phyloP scores from a whole-genome alignment of 805 yeast genomes.

The Saccharomyces jurei region DNA sequence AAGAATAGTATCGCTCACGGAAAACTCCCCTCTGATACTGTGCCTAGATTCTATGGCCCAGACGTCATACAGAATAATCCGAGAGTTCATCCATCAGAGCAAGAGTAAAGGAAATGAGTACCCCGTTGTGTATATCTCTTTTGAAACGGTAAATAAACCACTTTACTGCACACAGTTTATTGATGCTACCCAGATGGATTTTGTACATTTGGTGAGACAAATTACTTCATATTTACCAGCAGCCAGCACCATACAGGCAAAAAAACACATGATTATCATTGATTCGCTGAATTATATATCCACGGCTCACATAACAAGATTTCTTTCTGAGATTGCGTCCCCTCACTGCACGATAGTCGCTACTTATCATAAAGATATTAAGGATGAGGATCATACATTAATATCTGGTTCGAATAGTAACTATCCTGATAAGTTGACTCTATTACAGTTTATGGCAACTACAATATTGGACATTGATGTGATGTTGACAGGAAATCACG shows the following conservation, averaged over 20 bases:
- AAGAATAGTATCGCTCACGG: conserved; percentile 62
- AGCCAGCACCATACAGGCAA: conserved; percentile 10
- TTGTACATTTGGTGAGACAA: conserved; percentile 12
- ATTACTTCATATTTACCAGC: conserved; percentile 19
- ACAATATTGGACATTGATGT: conserved; percentile 60
- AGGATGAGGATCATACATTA: conserved; percentile 13
- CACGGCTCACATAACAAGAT: conserved; percentile 37
- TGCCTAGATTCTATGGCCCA: conserved; percentile 65
- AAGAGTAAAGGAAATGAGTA: conserved; percentile 18
- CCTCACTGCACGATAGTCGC: conserved; percentile 41
- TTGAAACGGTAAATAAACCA: conserved; percentile 55
- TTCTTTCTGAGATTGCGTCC: conserved; percentile 43
- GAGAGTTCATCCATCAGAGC: conserved; percentile 46
- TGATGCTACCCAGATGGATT: conserved; percentile 32
- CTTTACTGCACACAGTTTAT: conserved; percentile 40
- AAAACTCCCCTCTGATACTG: conserved; percentile 64
- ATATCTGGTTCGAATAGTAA: conserved; percentile 11
- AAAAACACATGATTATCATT: conserved; percentile 43
- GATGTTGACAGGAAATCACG: conserved; percentile 20
- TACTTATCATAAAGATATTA: conserved; percentile 37
- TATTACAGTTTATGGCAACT: conserved; percentile 67
- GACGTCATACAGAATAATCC: conserved; percentile 47
- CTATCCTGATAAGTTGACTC: conserved; percentile 45
- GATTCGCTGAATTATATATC: conserved; percentile 62
- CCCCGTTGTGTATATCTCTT: conserved; percentile 51